Conservation (phyloP, 2,329 filamentous ascomycete species). For the Cercospora canescens region DNA sequence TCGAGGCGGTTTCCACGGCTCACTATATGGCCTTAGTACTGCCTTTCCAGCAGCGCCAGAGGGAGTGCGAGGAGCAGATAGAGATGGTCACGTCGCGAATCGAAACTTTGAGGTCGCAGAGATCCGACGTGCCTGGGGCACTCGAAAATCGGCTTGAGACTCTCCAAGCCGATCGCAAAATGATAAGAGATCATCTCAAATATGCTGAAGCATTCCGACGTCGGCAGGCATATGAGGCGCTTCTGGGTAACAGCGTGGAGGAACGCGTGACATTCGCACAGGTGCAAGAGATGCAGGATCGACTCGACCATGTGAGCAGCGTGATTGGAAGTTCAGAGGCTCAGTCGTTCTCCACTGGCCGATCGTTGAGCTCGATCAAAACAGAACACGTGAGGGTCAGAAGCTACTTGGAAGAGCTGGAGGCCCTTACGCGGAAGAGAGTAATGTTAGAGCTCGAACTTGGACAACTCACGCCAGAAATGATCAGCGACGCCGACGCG, state of each 20-base stretch:
- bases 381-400: background rate
- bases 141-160: background rate
- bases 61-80: background rate
- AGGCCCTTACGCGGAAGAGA: background rate
- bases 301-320: background rate
- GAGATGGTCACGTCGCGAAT: background rate
- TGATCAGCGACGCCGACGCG: background rate
- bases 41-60: background rate
- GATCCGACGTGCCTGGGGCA: background rate
- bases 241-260: constrained; percentile 3
- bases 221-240: constrained; percentile 6
- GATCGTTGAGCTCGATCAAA: background rate
- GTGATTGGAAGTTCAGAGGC: background rate
- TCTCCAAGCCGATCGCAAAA: background rate
- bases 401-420: background rate
- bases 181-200: background rate
- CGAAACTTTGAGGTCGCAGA: background rate
- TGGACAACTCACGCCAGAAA: background rate
- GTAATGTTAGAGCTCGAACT: constrained; percentile 6
- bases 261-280: constrained; percentile 3
- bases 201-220: constrained; percentile 1
- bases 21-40: constrained; percentile 9
- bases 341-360: background rate
- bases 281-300: background rate
- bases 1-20: background rate